These are phyloP conservation scores for Cryptococcus deneoformans DNA, from an alignment of 1,284 basidiomycete genomes.

Conservation along the genomic window DNA sequence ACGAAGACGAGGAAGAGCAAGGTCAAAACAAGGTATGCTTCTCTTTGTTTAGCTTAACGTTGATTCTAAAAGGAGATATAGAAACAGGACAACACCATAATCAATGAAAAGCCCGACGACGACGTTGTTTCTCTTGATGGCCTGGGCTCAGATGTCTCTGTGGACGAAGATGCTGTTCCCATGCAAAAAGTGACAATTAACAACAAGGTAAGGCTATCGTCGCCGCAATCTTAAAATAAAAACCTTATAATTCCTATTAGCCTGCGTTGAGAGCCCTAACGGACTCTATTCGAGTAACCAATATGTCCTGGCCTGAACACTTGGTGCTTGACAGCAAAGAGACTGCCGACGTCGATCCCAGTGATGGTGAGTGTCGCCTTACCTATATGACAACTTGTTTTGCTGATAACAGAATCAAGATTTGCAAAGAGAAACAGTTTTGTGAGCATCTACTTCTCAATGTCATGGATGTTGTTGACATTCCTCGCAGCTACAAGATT, in stretches of 20 bases:
- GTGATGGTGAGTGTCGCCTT: slow-evolving; percentile 43
- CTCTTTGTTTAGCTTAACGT: too few relatives aligned
- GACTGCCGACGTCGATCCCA: slow-evolving; percentile 70
- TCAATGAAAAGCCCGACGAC: slow-evolving; percentile 48
- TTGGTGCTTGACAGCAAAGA: slow-evolving; percentile 71
- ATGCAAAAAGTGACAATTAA: slow-evolving; percentile 77
- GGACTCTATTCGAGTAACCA: slow-evolving; percentile 71
- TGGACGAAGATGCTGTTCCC: slow-evolving; percentile 75
- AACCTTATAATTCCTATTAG: slow-evolving; percentile 50
- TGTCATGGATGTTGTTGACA: slow-evolving; percentile 1
- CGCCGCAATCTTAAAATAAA: neutral
- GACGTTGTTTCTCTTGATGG: slow-evolving; percentile 67
- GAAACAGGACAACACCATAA: slow-evolving; percentile 36
- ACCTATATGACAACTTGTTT: neutral
- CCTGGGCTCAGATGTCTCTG: slow-evolving; percentile 57
- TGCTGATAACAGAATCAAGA: slow-evolving; percentile 52
- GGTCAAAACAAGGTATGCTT: slow-evolving; percentile 30
- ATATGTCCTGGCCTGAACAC: slow-evolving; percentile 82
- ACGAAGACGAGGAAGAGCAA: slow-evolving; percentile 34
- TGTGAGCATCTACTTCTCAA: slow-evolving; percentile 59
- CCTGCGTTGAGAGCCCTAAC: slow-evolving; percentile 76
- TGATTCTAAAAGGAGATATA: neutral
- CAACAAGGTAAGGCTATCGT: slow-evolving; percentile 62
- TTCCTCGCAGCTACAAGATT: slow-evolving; percentile 78
- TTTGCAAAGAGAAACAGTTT: slow-evolving; percentile 88